These are phyloP conservation scores for Trichosphaerium sp. DNA, from an alignment of 78 protist genomes.

Conservation along the genomic window DNA sequence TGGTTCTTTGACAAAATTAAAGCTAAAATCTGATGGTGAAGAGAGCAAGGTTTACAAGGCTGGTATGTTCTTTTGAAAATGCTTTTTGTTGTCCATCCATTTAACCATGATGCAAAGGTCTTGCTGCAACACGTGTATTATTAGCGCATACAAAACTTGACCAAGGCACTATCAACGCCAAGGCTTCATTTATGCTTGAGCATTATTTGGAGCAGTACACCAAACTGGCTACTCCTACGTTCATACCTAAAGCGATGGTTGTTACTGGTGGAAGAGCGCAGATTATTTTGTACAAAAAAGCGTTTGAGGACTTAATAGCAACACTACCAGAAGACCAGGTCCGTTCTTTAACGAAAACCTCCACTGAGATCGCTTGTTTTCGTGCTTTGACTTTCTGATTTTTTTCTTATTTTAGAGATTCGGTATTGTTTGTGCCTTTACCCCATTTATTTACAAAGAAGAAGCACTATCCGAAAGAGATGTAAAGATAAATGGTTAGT, in stretches of 20 bases:
- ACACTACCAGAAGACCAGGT: too few relatives aligned
- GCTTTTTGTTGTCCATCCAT: too few relatives aligned
- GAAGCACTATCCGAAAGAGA: constrained; percentile 20
- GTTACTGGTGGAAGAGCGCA: constrained; percentile 30
- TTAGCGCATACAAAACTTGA: too few relatives aligned
- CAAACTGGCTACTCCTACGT: neutral
- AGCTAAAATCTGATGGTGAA: too few relatives aligned
- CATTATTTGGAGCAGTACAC: constrained; percentile 9
- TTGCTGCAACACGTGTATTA: too few relatives aligned
- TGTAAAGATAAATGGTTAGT: constrained; percentile 22
- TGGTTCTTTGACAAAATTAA: too few relatives aligned
- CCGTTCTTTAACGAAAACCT: too few relatives aligned
- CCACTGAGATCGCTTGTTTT: too few relatives aligned
- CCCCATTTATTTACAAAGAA: constrained; percentile 8
- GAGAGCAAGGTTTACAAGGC: too few relatives aligned
- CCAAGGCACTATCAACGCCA: constrained; percentile 17
- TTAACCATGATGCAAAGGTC: too few relatives aligned
- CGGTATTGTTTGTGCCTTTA: constrained; percentile 28
- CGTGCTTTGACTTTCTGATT: too few relatives aligned
- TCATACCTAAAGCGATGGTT: constrained; percentile 23
- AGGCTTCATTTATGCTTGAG: constrained; percentile 11
- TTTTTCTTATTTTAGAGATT: constrained; percentile 2
- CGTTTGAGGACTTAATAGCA: constrained; percentile 8
- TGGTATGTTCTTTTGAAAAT: too few relatives aligned
- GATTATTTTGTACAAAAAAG: constrained; percentile 9